phyloP scores from a whole-genome alignment of 1,139 yeast genomes.

The Saccharomycopsis phalli region DNA sequence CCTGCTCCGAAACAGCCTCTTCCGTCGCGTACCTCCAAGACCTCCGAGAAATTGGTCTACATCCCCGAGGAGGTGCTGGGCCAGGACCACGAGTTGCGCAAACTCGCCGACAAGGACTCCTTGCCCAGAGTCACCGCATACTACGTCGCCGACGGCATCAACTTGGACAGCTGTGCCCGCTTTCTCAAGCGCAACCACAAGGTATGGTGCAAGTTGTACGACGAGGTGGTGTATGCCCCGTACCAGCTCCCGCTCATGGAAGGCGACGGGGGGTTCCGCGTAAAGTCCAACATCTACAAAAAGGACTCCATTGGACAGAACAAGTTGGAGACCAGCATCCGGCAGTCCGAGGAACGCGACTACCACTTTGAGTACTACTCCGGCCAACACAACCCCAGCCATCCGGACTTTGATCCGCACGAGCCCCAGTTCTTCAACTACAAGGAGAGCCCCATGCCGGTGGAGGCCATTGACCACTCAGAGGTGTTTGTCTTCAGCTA shows the following conservation, averaged over 20 bases:
- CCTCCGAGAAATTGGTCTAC: conserved; percentile 75
- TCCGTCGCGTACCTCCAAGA: conserved; percentile 81
- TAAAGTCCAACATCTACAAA: conserved; percentile 68
- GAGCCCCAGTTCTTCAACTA: conserved; percentile 57
- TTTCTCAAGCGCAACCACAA: conserved; percentile 65
- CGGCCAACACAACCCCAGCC: conserved; percentile 37
- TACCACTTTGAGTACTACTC: conserved; percentile 88
- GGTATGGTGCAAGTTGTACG: conserved; percentile 79
- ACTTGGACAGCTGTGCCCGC: conserved; percentile 51
- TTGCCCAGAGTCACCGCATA: conserved; percentile 86
- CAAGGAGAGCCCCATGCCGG: conserved; percentile 19
- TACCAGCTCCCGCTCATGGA: conserved; percentile 82
- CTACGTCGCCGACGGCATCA: conserved; percentile 74
- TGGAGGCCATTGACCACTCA: conserved; percentile 53
- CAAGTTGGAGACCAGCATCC: conserved; percentile 67
- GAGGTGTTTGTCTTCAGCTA: conserved; percentile 85
- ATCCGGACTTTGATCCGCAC: conserved; percentile 46
- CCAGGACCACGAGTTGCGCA: conserved; percentile 49
- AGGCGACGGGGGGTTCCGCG: conserved; percentile 77
- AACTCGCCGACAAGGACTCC: conserved; percentile 63
- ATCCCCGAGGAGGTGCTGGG: conserved; percentile 51
- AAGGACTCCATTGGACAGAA: conserved; percentile 52
- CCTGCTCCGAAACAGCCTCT: conserved; percentile 58
- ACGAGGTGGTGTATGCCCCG: conserved; percentile 86
- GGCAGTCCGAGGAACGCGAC: conserved; percentile 74